These are phyloP conservation scores for Alnus glutinosa DNA, from an alignment of 306 rosid genomes.

Conservation along the genomic window DNA sequence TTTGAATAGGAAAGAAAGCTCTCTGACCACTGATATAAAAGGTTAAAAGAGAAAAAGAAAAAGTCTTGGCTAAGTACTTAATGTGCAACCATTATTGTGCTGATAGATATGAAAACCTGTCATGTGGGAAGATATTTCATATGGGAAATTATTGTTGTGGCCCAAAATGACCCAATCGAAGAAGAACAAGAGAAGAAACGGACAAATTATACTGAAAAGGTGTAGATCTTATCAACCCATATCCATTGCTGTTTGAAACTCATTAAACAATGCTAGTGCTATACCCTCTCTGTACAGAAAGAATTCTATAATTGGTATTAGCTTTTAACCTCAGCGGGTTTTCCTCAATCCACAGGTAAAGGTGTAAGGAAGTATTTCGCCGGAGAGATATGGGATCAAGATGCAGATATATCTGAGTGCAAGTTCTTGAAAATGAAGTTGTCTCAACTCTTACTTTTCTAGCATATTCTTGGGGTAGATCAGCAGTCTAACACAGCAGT, in stretches of 20 bases:
- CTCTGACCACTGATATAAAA: constrained; percentile 6
- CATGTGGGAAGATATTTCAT: constrained; percentile 52
- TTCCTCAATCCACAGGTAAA: constrained; percentile 41
- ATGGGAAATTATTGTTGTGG: constrained; percentile 53
- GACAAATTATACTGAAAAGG: constrained; percentile 53
- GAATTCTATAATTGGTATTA: constrained; percentile 23
- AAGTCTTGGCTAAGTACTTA: not conserved
- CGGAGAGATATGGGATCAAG: constrained; percentile 7
- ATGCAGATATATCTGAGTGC: constrained; percentile 9
- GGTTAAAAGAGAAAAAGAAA: not conserved
- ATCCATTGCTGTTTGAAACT: constrained; percentile 34
- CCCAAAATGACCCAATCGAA: constrained; percentile 45
- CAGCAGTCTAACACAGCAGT: constrained; percentile 1
- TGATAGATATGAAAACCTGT: constrained; percentile 12
- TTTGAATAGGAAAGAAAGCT: constrained; percentile 12
- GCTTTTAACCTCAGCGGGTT: constrained; percentile 8
- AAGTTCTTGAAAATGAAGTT: constrained; percentile 20
- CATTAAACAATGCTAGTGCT: constrained; percentile 28
- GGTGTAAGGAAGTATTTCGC: constrained; percentile 24
- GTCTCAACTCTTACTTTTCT: constrained; percentile 9
- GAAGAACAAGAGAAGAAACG: constrained; percentile 31
- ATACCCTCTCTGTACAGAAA: constrained; percentile 20
- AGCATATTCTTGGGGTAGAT: constrained; percentile 13
- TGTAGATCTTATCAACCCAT: constrained; percentile 46
- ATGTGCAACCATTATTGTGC: constrained; percentile 33